Conservation (phyloP, 2,329 filamentous ascomycete genomes). For the Parascedosporium putredinis region DNA sequence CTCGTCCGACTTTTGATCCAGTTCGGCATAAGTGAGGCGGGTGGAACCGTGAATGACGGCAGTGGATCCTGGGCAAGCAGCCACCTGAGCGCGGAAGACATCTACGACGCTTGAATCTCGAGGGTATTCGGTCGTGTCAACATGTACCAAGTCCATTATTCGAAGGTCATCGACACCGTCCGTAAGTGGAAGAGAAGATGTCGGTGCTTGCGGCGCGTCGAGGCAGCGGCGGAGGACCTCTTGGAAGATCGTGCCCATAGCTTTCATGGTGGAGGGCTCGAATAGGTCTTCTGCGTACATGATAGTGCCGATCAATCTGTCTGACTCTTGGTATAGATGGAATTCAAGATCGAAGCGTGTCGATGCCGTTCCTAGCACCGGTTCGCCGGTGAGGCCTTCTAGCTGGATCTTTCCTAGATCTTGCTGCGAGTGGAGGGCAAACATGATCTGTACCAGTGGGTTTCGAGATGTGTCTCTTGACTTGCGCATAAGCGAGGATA, state of each 20-base stretch:
- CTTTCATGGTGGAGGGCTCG: conserved; percentile 10
- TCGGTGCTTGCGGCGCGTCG: background rate
- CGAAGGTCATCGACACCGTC: conserved; percentile 6
- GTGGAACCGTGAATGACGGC: conserved; percentile 14
- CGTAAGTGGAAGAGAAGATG: background rate
- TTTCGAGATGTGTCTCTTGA: conserved; percentile 10
- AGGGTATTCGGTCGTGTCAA: conserved; percentile 9
- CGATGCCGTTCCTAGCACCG: background rate
- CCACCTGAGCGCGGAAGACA: conserved; percentile 14
- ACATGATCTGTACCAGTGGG: conserved; percentile 13
- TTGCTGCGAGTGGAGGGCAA: conserved; percentile 15
- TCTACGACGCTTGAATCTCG: conserved; percentile 15
- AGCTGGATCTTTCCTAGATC: conserved; percentile 6
- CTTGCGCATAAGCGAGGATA: conserved; percentile 9
- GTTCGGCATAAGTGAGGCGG: conserved; percentile 14
- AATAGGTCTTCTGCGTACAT: conserved; percentile 21
- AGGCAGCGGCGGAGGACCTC: conserved; percentile 10
- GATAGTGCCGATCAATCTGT: conserved; percentile 44
- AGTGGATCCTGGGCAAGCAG: conserved; percentile 1
- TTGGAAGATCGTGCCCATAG: conserved; percentile 12
- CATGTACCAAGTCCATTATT: conserved; percentile 10
- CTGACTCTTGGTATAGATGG: conserved; percentile 27
- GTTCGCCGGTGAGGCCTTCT: background rate
- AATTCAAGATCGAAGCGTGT: conserved; percentile 19
- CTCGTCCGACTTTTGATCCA: conserved; percentile 13